phyloP scores from a whole-genome alignment of 2,329 filamentous ascomycete genomes.

The Xylariomycetidae sp. region DNA sequence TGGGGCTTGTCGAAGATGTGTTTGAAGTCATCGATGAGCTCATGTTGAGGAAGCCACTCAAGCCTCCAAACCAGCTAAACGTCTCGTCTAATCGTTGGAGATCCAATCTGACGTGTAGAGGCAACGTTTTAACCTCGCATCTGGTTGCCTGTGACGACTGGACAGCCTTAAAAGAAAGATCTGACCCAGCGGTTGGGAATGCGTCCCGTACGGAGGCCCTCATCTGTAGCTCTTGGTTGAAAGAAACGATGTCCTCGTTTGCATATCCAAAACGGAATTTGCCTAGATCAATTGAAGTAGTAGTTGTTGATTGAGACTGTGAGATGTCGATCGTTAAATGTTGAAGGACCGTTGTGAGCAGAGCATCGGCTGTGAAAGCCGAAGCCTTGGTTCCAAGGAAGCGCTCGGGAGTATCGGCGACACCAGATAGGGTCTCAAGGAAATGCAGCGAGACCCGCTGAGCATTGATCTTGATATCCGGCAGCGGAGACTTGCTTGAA shows the following conservation, averaged over 20 bases:
- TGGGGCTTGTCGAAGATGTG: constrained; percentile 43
- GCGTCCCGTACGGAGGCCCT: constrained; percentile 53
- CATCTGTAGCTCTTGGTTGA: constrained; percentile 52
- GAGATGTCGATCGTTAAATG: constrained; percentile 33
- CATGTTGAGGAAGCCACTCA: constrained; percentile 86
- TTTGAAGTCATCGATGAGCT: constrained; percentile 77
- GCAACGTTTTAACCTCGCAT: constrained; percentile 68
- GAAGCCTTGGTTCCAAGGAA: constrained; percentile 35
- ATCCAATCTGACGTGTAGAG: constrained; percentile 70
- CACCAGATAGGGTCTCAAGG: constrained; percentile 46
- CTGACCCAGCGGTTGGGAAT: constrained; percentile 50
- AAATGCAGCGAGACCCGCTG: constrained; percentile 50
- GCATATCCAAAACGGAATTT: constrained; percentile 59
- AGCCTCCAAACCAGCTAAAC: constrained; percentile 80
- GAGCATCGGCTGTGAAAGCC: constrained; percentile 41
- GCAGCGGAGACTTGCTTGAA: constrained; percentile 17
- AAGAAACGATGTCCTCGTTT: constrained; percentile 57
- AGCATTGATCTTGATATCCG: constrained; percentile 38
- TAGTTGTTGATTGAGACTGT: constrained; percentile 19
- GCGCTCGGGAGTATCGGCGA: constrained; percentile 44
- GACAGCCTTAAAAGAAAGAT: constrained; percentile 48
- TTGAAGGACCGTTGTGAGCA: constrained; percentile 44
- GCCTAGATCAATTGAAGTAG: constrained; percentile 41
- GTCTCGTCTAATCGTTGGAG: constrained; percentile 78
- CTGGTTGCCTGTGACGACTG: constrained; percentile 38